These are phyloP conservation scores for Lantana camara DNA, from an alignment of 257 asterid species.

Conservation along the genomic window DNA sequence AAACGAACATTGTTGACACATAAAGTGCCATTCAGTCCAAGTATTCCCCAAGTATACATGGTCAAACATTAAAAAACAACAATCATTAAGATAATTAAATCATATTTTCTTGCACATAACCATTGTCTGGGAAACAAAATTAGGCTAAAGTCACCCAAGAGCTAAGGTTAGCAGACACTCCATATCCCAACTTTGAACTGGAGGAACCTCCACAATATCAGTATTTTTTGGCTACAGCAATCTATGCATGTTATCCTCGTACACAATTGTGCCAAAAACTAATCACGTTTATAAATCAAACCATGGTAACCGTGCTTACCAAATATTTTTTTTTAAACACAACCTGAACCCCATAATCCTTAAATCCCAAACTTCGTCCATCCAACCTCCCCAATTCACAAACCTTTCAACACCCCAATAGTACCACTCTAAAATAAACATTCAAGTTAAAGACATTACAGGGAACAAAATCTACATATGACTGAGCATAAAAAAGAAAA, in stretches of 20 bases:
- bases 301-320: too few species aligned
- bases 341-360: background rate
- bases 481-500: background rate
- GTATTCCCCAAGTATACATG: background rate
- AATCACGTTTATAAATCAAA: background rate
- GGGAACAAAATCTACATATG: conserved; percentile 7
- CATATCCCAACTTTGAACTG: background rate
- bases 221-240: background rate
- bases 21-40: background rate
- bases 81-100: background rate
- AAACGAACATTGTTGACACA: background rate
- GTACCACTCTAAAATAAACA: background rate
- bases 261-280: background rate
- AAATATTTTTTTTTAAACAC: background rate
- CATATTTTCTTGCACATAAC: background rate
- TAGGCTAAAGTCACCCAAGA: background rate
- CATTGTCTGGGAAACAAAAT: background rate
- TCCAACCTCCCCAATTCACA: background rate
- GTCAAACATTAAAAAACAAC: conserved; percentile 1
- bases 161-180: background rate
- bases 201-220: background rate
- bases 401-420: background rate
- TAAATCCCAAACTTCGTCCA: background rate
- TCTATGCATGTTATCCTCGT: background rate
- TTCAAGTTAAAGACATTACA: background rate